Evolutionary conservation across 176 grass and related monocot genomes (phyloP), one percentile per base, ranked within the genome.

Genomic region (Oryza officinalis): DNA sequence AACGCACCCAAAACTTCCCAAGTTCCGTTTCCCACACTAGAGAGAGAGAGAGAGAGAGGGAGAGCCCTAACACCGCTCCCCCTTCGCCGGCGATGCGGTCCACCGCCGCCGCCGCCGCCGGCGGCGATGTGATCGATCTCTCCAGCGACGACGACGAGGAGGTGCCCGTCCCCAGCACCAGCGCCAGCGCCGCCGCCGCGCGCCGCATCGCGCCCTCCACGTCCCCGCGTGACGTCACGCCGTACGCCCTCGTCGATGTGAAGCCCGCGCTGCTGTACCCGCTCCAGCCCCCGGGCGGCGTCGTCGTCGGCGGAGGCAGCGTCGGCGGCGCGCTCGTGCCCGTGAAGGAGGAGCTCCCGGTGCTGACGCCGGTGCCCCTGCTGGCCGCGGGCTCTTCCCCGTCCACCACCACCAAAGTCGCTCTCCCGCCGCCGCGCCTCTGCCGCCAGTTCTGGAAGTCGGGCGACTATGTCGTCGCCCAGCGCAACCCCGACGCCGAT

Each of bases 401-500:
- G 43, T 64, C 81, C 60, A 72, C 52, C 52, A 8, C 76, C 60
- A 72, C 52, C 52, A n/a, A 15, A 49, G 54, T n/a, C 20, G 75
- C 69, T 15, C 83, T 77, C 61, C 94, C 75, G 31, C 59, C 80
- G 69, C 78, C 74, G 69, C 89, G 72, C 69, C 81, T 96, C 72
- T 83, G 89, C 77, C 91, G 89, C 79, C 93, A 96, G 81, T 98
- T 98, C 79, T 98, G 93, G 96, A 98, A 94, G 83, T 98, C 96
- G 38, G 96, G 96, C 10, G 93, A 98, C 69, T 98, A 98, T 71
- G 89, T 94, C 72, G 89, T 92, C 33, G 79, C 79, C 35, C 88
- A 38, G 59, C 76, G 91, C 63, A 89, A 94, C 37, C 76, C 95
- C 71, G 88, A 81, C 10, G 78, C 78, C 14, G 49, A 75, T 60